phyloP scores from a whole-genome alignment of 495 filamentous ascomycete species.

The Thermothielavioides terrestris region DNA sequence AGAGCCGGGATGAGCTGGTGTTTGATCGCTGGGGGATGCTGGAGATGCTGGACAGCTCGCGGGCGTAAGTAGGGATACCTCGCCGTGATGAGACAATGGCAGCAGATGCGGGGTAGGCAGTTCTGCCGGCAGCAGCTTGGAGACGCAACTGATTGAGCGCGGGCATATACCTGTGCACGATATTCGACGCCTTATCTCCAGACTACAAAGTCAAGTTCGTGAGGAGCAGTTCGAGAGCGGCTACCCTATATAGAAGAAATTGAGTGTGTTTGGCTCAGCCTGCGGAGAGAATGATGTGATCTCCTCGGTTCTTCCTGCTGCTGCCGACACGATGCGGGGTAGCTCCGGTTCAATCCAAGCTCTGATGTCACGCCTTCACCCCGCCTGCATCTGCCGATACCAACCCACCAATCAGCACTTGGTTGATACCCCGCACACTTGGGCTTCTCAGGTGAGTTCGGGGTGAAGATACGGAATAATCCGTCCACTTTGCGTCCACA shows the following conservation, averaged over 20 bases:
- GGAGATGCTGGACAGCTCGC: constrained; percentile 8
- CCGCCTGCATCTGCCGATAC: background rate
- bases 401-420: background rate
- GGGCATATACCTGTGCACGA: constrained; percentile 16
- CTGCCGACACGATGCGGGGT: constrained; percentile 9
- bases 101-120: constrained; percentile 1
- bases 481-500: too few relatives aligned
- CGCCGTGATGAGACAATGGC: background rate
- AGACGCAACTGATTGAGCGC: constrained; percentile 13
- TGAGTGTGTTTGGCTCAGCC: too few relatives aligned
- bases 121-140: background rate
- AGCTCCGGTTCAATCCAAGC: constrained; percentile 13
- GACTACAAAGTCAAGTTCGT: too few relatives aligned
- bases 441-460: too few relatives aligned
- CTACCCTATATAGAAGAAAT: background rate
- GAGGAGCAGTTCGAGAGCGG: background rate
- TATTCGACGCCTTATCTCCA: too few relatives aligned
- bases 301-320: background rate
- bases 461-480: too few relatives aligned
- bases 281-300: too few relatives aligned
- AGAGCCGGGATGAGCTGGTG: background rate
- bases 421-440: too few relatives aligned
- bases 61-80: background rate
- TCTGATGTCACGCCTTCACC: constrained; percentile 15
- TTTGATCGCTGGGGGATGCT: background rate